Evolutionary conservation across 1,139 yeast genomes (phyloP).

Genomic region (Yamadazyma conglobata): DNA sequence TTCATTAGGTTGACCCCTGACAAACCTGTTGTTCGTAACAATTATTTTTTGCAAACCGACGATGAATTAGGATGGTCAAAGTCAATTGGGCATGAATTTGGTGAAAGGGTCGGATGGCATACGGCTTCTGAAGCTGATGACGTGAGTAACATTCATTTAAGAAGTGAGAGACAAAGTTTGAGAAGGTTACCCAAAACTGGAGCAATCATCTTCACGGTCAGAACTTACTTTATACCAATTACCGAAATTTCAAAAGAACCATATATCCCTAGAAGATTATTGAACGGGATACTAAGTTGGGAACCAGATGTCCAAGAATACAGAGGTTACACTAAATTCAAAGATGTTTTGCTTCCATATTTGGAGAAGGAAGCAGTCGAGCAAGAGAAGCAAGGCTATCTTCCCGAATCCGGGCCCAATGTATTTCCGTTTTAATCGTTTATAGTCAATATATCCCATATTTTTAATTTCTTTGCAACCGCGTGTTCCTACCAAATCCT

Average conservation of each 20-base stretch:
- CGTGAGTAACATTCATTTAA: constrained; percentile 45
- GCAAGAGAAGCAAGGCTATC: constrained; percentile 48
- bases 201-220: constrained; percentile 57
- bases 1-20: constrained; percentile 53
- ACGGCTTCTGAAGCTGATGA: constrained; percentile 52
- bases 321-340: constrained; percentile 54
- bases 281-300: constrained; percentile 60
- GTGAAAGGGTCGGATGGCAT: constrained; percentile 54
- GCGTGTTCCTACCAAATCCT: too few species aligned
- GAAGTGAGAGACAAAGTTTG: constrained; percentile 69
- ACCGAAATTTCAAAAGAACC: constrained; percentile 55
- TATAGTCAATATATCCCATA: too few species aligned
- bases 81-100: constrained; percentile 57
- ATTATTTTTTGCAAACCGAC: constrained; percentile 65
- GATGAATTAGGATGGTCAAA: constrained; percentile 60
- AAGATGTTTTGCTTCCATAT: constrained; percentile 53
- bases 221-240: constrained; percentile 61
- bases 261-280: constrained; percentile 53
- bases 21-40: constrained; percentile 60
- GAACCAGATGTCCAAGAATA: constrained; percentile 54
- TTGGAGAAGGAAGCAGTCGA: constrained; percentile 47
- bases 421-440: constrained; percentile 43
- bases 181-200: constrained; percentile 62
- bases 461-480: too few species aligned
- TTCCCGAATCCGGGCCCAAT: constrained; percentile 33